Conservation (phyloP, 1,139 yeast species). For the Kodamaea derodonti region DNA sequence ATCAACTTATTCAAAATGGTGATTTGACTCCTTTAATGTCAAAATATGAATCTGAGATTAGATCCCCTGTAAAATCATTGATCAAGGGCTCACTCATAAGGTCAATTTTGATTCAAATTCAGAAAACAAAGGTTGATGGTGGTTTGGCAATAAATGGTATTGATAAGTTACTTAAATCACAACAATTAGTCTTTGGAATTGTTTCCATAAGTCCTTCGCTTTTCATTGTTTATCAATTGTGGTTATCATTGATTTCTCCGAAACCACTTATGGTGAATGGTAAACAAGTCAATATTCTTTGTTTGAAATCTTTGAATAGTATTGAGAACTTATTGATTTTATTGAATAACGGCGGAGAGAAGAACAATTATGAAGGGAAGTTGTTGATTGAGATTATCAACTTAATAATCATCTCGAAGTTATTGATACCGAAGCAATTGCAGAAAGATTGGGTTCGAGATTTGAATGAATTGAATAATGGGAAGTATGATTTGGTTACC, state of each 20-base stretch:
- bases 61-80: conserved; percentile 60
- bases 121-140: conserved; percentile 94
- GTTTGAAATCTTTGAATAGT: conserved; percentile 52
- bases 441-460: conserved; percentile 53
- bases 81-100: conserved; percentile 70
- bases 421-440: conserved; percentile 45
- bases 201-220: conserved; percentile 85
- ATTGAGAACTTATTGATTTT: conserved; percentile 50
- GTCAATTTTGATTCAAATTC: conserved; percentile 80
- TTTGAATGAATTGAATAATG: conserved; percentile 47
- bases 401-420: conserved; percentile 45
- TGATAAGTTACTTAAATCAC: conserved; percentile 83
- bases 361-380: conserved; percentile 39
- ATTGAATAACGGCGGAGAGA: conserved; percentile 11
- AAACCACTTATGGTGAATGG: conserved; percentile 42
- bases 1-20: conserved; percentile 53
- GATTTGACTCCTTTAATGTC: conserved; percentile 77
- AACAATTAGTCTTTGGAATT: conserved; percentile 86
- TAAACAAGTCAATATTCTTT: conserved; percentile 36
- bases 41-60: conserved; percentile 73
- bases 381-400: conserved; percentile 56
- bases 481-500: conserved; percentile 21
- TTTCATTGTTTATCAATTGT: conserved; percentile 48
- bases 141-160: conserved; percentile 87
- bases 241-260: conserved; percentile 23